Evolutionary conservation across 768 basidiomycete species (phyloP).

Genomic region (Calocybe indica): DNA sequence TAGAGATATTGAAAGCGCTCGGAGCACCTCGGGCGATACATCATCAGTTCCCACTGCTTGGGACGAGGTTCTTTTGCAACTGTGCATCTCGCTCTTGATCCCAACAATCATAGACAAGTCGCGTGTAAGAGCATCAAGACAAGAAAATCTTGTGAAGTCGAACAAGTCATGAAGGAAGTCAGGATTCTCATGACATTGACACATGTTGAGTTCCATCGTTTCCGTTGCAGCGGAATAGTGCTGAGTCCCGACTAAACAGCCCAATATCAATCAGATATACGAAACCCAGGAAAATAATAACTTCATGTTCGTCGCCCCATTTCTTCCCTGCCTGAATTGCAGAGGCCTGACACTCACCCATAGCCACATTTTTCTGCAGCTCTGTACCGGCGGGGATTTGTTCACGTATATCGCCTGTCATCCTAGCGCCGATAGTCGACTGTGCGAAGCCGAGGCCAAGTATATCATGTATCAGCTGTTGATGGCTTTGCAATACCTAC

Average conservation of each 20-base stretch:
- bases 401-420: conserved; percentile 77
- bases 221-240: background rate
- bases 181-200: conserved; percentile 63
- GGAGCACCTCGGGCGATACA: conserved; percentile 59
- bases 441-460: conserved; percentile 78
- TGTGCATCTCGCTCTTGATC: conserved; percentile 74
- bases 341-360: conserved; percentile 1
- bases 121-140: conserved; percentile 79
- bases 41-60: conserved; percentile 74
- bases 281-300: conserved; percentile 58
- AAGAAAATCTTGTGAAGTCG: conserved; percentile 52
- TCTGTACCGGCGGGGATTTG: conserved; percentile 84
- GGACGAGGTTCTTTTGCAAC: conserved; percentile 81
- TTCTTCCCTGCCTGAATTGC: background rate
- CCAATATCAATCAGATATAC: conserved; percentile 76
- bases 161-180: conserved; percentile 73
- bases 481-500: conserved; percentile 66
- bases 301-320: conserved; percentile 42
- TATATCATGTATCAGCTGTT: conserved; percentile 79
- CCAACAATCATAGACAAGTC: conserved; percentile 58
- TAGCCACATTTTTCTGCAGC: conserved; percentile 79
- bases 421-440: conserved; percentile 37
- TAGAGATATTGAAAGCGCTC: background rate
- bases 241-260: conserved; percentile 32
- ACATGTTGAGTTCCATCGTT: conserved; percentile 44